A percentile compares a stretch with the other conserved stretches of the same genome.
These are phyloP conservation scores for Huntiella savannae DNA, from an alignment of 2,329 filamentous ascomycete genomes.

Conservation along the genomic window DNA sequence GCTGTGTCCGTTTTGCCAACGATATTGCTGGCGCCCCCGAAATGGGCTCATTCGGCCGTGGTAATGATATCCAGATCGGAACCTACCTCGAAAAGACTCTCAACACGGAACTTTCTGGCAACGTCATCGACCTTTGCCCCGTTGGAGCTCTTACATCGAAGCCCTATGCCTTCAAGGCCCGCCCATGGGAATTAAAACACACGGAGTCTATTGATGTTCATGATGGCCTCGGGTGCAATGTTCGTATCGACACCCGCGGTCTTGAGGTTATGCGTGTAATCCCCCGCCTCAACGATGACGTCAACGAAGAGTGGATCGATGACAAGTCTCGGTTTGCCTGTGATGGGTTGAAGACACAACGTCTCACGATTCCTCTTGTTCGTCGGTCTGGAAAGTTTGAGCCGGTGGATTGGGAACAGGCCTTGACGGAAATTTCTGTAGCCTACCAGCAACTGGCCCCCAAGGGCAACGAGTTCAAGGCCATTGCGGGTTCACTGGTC, in stretches of 20 bases:
- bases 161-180: slow-evolving; percentile 90
- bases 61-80: slow-evolving; percentile 94
- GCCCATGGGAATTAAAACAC: slow-evolving; percentile 94
- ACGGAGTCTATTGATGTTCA: slow-evolving; percentile 90
- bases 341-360: slow-evolving; percentile 89
- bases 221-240: slow-evolving; percentile 82
- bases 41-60: slow-evolving; percentile 81
- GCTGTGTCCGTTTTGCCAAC: slow-evolving; percentile 94
- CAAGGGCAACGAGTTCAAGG: slow-evolving; percentile 89
- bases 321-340: slow-evolving; percentile 95
- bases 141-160: slow-evolving; percentile 93
- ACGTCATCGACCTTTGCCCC: slow-evolving; percentile 95
- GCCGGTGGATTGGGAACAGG: slow-evolving; percentile 89
- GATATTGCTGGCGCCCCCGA: slow-evolving; percentile 92
- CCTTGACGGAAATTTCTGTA: slow-evolving; percentile 65
- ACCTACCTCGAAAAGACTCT: slow-evolving; percentile 92
- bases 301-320: slow-evolving; percentile 99
- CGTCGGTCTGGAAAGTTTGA: slow-evolving; percentile 80
- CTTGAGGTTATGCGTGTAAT: slow-evolving; percentile 91
- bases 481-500: slow-evolving; percentile 72
- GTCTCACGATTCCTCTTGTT: slow-evolving; percentile 79
- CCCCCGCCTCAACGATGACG: slow-evolving; percentile 85
- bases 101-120: slow-evolving; percentile 86
- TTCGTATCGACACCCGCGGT: slow-evolving; percentile 80
- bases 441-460: slow-evolving; percentile 65